phyloP scores from a whole-genome alignment of 2,329 filamentous ascomycete genomes.

The Colletotrichum sp. region DNA sequence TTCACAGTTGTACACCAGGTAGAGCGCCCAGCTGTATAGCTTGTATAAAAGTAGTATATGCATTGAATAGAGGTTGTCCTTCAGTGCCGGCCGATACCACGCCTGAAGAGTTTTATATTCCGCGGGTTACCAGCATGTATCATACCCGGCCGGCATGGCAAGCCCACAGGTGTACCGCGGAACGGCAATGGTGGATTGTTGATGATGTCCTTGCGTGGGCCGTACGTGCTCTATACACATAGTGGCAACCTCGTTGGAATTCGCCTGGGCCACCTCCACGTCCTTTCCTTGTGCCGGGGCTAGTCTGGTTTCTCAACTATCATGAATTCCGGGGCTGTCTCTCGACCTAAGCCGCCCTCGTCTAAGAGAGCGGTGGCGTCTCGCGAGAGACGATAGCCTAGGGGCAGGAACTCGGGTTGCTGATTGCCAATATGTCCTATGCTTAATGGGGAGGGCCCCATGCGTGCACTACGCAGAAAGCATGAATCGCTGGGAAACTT shows the following conservation, averaged over 20 bases:
- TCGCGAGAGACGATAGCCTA: not conserved
- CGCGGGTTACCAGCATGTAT: not conserved
- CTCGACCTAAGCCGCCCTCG: not conserved
- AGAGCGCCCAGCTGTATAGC: no score
- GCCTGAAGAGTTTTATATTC: not conserved
- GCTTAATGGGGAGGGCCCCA: not conserved
- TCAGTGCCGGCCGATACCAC: not conserved
- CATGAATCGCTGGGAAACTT: not conserved
- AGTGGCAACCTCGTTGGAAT: not conserved
- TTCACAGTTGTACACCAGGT: not conserved
- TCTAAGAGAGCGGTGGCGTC: not conserved
- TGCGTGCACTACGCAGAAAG: not conserved
- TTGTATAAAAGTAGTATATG: not conserved
- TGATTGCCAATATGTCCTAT: not conserved
- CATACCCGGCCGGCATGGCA: slow-evolving; percentile 51
- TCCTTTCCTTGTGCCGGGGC: not conserved
- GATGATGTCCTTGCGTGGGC: not conserved
- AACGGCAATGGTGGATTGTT: not conserved
- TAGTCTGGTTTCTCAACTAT: not conserved
- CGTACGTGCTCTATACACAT: not conserved
- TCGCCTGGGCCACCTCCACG: not conserved
- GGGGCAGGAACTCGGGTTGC: not conserved
- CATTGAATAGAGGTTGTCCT: not conserved
- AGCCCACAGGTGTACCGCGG: slow-evolving; percentile 46
- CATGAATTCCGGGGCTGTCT: not conserved